These are phyloP conservation scores for Fraxinus angustifolia DNA, from an alignment of 305 asterid species.

Conservation along the genomic window DNA sequence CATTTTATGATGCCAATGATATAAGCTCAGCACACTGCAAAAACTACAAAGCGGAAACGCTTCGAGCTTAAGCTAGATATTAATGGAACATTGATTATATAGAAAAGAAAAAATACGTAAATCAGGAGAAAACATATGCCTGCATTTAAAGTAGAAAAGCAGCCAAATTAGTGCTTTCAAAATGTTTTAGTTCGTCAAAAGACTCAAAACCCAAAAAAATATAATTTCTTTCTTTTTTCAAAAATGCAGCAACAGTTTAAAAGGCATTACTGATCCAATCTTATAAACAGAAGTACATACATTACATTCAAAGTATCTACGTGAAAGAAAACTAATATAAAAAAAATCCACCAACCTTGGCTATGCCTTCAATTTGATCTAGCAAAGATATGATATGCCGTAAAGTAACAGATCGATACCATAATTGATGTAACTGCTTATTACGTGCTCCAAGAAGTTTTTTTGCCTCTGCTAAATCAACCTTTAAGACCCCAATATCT, in stretches of 20 bases:
- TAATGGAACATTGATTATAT: background rate
- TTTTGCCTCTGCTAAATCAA: conserved; percentile 84
- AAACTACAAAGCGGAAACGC: conserved; percentile 5
- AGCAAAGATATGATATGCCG: conserved; percentile 90
- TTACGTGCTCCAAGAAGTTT: conserved; percentile 86
- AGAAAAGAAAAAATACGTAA: background rate
- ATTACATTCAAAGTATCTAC: background rate
- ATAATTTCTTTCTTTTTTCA: background rate
- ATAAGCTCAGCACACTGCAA: conserved; percentile 16
- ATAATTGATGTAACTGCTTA: conserved; percentile 97
- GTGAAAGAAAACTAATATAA: conserved; percentile 16
- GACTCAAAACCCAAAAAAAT: background rate
- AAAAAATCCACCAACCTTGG: conserved; percentile 62
- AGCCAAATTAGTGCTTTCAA: background rate
- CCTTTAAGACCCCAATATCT: conserved; percentile 75
- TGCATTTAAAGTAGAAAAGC: background rate
- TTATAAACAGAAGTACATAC: background rate
- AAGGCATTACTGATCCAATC: background rate
- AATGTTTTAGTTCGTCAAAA: background rate
- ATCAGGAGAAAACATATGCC: background rate
- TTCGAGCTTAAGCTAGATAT: background rate
- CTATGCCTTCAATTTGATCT: conserved; percentile 98
- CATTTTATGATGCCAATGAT: background rate
- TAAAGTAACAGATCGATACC: conserved; percentile 97
- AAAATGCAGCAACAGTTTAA: background rate